These are phyloP conservation scores for Schizothecium vesticola DNA, from an alignment of 495 filamentous ascomycete genomes.

Conservation along the genomic window DNA sequence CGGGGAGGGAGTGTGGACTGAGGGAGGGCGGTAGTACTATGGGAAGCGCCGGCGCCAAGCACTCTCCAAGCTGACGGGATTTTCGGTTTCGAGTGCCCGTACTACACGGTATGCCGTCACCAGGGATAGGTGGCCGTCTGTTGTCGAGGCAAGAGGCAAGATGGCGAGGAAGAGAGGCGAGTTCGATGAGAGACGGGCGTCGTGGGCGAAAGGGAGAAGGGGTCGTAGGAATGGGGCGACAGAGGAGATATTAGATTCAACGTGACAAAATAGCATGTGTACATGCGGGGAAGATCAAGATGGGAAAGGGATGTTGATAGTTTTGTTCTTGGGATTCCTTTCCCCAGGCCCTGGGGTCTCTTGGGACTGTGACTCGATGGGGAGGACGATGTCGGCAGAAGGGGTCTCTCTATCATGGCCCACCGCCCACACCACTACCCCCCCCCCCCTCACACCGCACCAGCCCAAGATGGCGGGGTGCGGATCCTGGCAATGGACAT, in stretches of 20 bases:
- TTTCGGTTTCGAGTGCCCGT: neutral
- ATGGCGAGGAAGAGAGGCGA: conserved; percentile 7
- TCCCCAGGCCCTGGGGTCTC: neutral
- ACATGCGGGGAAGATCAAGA: conserved; percentile 9
- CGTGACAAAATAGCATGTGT: conserved; percentile 10
- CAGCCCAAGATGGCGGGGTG: conserved; percentile 4
- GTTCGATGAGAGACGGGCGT: conserved; percentile 4
- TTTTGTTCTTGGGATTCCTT: conserved; percentile 5
- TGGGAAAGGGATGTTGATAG: conserved; percentile 9
- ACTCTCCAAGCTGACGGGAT: neutral
- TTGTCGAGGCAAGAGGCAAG: neutral
- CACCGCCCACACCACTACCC: neutral
- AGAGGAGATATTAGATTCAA: conserved; percentile 17
- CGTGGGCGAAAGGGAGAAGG: conserved; percentile 10
- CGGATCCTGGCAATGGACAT: neutral
- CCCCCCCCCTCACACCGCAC: neutral
- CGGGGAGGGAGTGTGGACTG: conserved; percentile 10
- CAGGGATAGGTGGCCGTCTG: neutral
- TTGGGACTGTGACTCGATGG: neutral
- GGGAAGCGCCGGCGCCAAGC: conserved; percentile 17
- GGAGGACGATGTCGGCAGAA: conserved; percentile 7
- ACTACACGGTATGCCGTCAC: conserved; percentile 5
- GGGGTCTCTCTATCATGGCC: conserved; percentile 14
- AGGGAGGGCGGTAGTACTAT: neutral
- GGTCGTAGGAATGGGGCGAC: conserved; percentile 3